phyloP scores from a whole-genome alignment of 805 yeast species.

The Wickerhamiella lipophila region DNA sequence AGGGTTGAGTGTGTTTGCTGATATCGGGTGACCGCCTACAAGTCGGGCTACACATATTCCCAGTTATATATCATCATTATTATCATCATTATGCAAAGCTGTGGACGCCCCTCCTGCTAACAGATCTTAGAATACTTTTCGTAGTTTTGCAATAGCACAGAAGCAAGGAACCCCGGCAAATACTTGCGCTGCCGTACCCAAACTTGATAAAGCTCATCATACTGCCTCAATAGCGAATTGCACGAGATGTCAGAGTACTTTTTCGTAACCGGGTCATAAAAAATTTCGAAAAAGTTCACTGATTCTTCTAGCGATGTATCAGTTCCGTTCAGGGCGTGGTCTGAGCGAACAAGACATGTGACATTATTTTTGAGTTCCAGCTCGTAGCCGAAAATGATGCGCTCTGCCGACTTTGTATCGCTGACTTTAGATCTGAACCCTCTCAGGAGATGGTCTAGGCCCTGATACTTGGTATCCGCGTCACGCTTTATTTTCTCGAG shows the following conservation, averaged over 20 bases:
- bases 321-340: neutral
- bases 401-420: neutral
- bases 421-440: neutral
- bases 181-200: conserved; percentile 6
- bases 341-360: conserved; percentile 3
- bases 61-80: too few relatives aligned
- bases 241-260: conserved; percentile 2
- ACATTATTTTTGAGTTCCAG: conserved; percentile 5
- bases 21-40: too few relatives aligned
- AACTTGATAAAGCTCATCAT: conserved; percentile 5
- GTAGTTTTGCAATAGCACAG: conserved; percentile 5
- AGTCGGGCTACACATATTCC: too few relatives aligned
- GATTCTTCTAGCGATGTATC: neutral
- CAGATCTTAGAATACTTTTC: neutral
- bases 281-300: conserved; percentile 6
- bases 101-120: too few relatives aligned
- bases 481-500: neutral
- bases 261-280: conserved; percentile 5
- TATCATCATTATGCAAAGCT: too few relatives aligned
- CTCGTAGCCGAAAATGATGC: conserved; percentile 2
- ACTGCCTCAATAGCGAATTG: neutral
- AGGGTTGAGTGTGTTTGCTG: neutral
- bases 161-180: conserved; percentile 9
- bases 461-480: neutral
- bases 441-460: conserved; percentile 2